These are phyloP conservation scores for Zoysia japonica DNA, from an alignment of 176 grass and related monocot species.

Conservation along the genomic window DNA sequence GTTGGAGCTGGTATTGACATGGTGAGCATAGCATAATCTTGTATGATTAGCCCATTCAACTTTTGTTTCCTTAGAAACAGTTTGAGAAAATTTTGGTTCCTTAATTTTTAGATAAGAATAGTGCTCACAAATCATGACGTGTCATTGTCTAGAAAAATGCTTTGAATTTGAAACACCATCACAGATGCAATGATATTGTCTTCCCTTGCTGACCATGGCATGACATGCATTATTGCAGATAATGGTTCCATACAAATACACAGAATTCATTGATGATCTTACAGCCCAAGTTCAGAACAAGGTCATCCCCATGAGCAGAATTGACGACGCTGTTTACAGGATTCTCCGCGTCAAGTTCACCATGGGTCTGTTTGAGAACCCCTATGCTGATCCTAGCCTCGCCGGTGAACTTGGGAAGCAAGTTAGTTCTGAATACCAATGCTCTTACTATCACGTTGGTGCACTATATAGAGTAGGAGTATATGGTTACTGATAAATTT, in stretches of 20 bases:
- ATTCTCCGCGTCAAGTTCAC: conserved; percentile 80
- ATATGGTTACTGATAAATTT: not conserved
- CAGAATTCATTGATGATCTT: conserved; percentile 59
- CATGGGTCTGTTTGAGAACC: conserved; percentile 70
- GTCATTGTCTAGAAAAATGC: too few species aligned
- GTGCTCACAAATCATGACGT: not conserved
- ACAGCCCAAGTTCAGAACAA: conserved; percentile 58
- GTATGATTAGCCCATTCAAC: not conserved
- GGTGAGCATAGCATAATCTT: conserved; percentile 36
- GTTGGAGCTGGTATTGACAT: conserved; percentile 71
- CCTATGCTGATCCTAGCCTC: conserved; percentile 54
- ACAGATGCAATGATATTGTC: not conserved
- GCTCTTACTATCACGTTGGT: not conserved
- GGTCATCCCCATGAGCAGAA: conserved; percentile 72
- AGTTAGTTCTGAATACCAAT: conserved; percentile 26
- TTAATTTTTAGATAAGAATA: not conserved
- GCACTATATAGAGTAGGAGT: too few species aligned
- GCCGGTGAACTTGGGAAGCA: conserved; percentile 52
- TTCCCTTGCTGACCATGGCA: not conserved
- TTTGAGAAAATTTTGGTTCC: not conserved
- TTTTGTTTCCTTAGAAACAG: not conserved
- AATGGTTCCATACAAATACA: conserved; percentile 66
- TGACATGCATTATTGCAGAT: conserved; percentile 44
- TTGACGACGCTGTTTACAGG: conserved; percentile 63
- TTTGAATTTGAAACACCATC: too few species aligned